Conservation (phyloP, 2,329 filamentous ascomycete genomes). For the Colletotrichum lupini region DNA sequence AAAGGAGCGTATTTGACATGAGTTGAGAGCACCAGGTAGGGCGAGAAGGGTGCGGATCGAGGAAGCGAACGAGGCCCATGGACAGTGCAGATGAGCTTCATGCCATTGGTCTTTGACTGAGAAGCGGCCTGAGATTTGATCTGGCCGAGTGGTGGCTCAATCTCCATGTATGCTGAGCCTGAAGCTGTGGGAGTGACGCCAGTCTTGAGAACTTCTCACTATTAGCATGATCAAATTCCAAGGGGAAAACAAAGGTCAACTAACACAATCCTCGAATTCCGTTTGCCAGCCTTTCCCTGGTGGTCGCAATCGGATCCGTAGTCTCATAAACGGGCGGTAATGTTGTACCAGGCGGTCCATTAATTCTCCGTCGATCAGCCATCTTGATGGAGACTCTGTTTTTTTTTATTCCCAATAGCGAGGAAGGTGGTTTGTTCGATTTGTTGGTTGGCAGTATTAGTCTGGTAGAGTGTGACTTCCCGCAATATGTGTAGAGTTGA, state of each 20-base stretch:
- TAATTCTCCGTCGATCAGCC: conserved; percentile 89
- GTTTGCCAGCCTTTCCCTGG: conserved; percentile 71
- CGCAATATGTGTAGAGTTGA: neutral
- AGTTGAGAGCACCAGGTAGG: conserved; percentile 89
- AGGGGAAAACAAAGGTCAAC: conserved; percentile 43
- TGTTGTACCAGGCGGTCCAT: conserved; percentile 85
- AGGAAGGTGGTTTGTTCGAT: neutral
- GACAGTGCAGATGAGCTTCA: conserved; percentile 93
- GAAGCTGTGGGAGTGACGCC: conserved; percentile 93
- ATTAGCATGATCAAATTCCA: conserved; percentile 2
- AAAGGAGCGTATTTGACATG: conserved; percentile 98
- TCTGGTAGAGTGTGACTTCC: neutral
- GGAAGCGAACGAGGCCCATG: conserved; percentile 93
- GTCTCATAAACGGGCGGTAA: conserved; percentile 77
- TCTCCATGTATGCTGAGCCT: conserved; percentile 88
- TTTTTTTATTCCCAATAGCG: neutral
- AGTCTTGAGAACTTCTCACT: conserved; percentile 81
- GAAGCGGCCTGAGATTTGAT: conserved; percentile 43
- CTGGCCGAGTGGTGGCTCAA: conserved; percentile 59
- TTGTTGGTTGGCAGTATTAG: neutral
- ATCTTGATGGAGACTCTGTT: conserved; percentile 52
- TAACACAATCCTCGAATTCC: conserved; percentile 88
- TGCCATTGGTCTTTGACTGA: conserved; percentile 66
- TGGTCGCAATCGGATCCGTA: conserved; percentile 48
- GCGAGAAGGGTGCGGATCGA: conserved; percentile 89